Evolutionary conservation across 441 rosid genomes (phyloP), one percentile per base, ranked within the genome.

Genomic region (Kokia cookei): DNA sequence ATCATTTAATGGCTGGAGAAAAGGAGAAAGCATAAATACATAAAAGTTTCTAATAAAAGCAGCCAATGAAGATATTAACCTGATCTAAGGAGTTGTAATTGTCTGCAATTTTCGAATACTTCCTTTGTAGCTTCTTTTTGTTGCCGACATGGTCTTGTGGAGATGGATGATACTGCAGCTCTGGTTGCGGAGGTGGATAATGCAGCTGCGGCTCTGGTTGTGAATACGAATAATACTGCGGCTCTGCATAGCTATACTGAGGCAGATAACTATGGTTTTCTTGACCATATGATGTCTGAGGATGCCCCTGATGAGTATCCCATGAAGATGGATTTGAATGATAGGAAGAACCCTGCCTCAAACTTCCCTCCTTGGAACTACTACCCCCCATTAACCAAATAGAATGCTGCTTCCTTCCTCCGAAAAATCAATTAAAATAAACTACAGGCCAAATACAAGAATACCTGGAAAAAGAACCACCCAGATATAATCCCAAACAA

Each of bases 31-130:
- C 40, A 35, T 35, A 35, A 35, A 35, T 35, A 35, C 7, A 35
- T 35, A 35, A 35, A 35, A 35, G 40, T 7, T 35, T 35, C 40
- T 35, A 35, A 35, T 51, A 48, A 14, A 69, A 54, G 48, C 7
- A 9, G 26, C 2, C 71, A 47, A 67, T 10, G 55, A 8, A 74
- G 15, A 71, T 22, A 73, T 43, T 79, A 77, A 96, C 99, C 96
- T 96, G 91, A 8, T 89, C 94, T 71, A 96, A 85, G 55, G 98
- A 88, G 69, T 80, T 88, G 87, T 86, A 96, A 75, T 90, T 73
- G 78, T 96, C 99, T 3, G 97, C 87, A 77, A 96, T 91, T 73
- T 82, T 88, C 0, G 98, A 96, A 72, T 82, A 93, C 85, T 80
- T 92, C 58, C 92, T 84, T 9, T 93, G 97, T 73, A 89, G 83